These are phyloP conservation scores for Candida sp. DNA, from an alignment of 1,139 yeast genomes.

Conservation along the genomic window DNA sequence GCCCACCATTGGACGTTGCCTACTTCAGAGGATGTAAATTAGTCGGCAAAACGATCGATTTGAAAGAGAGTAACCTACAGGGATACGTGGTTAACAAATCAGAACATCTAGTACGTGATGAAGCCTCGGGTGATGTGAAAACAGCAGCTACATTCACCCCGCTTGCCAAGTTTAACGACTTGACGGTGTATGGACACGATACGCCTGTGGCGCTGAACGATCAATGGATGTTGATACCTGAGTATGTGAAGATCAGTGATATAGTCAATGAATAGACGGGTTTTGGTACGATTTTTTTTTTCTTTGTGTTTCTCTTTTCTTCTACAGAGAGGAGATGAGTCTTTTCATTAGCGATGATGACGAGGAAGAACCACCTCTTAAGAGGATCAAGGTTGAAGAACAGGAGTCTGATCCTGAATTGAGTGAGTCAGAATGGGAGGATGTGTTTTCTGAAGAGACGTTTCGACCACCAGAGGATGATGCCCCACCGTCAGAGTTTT, in stretches of 20 bases:
- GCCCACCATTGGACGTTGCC: conserved; percentile 22
- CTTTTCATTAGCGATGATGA: conserved; percentile 13
- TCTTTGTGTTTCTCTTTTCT: not conserved
- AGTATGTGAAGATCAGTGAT: conserved; percentile 36
- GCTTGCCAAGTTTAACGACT: conserved; percentile 32
- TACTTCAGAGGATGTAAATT: conserved; percentile 46
- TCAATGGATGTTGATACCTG: conserved; percentile 38
- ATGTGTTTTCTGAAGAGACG: conserved; percentile 15
- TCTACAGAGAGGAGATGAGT: not conserved
- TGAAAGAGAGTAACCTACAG: conserved; percentile 19
- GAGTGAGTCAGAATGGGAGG: conserved; percentile 25
- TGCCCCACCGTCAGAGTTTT: conserved; percentile 11
- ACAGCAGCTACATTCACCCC: conserved; percentile 33
- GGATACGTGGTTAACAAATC: conserved; percentile 37
- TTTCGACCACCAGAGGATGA: not conserved
- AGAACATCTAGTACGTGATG: conserved; percentile 28
- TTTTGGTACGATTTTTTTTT: too few relatives aligned
- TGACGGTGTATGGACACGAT: conserved; percentile 46
- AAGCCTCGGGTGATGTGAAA: conserved; percentile 22
- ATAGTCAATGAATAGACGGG: conserved; percentile 30
- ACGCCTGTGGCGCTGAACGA: conserved; percentile 30
- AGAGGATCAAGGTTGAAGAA: conserved; percentile 9
- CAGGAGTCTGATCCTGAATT: conserved; percentile 12
- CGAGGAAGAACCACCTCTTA: conserved; percentile 9
- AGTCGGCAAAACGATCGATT: conserved; percentile 29